These are phyloP conservation scores for Phytophthora pluvialis DNA, from an alignment of 352 stramenopile species.

Conservation along the genomic window DNA sequence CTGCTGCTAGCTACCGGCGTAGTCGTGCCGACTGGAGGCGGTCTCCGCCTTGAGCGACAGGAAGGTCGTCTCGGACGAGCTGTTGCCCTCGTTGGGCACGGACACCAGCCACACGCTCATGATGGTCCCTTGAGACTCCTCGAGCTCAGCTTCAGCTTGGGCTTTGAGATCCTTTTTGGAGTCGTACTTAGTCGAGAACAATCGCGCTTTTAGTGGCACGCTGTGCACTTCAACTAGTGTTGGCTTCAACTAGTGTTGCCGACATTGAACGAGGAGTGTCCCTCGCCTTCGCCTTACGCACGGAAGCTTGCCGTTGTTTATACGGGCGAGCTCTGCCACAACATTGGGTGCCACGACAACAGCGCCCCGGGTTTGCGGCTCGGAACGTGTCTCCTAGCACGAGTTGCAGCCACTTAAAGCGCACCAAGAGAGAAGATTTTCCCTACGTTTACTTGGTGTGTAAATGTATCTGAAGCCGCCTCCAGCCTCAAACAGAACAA, in stretches of 20 bases:
- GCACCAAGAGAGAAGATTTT: too few species aligned
- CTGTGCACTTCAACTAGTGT: neutral
- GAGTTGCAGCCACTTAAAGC: too few species aligned
- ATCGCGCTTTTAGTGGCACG: constrained; percentile 8
- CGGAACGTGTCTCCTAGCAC: too few species aligned
- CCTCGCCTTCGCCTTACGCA: too few species aligned
- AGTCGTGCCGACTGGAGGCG: constrained; percentile 81
- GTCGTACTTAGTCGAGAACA: constrained; percentile 14
- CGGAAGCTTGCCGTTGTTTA: too few species aligned
- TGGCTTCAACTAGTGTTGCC: neutral
- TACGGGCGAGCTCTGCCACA: too few species aligned
- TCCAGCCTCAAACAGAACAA: too few species aligned
- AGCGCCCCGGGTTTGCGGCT: too few species aligned
- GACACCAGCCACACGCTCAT: constrained; percentile 84
- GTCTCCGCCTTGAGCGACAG: constrained; percentile 87
- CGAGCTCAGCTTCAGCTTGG: constrained; percentile 22
- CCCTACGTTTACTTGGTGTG: too few species aligned
- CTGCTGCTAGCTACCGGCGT: constrained; percentile 50
- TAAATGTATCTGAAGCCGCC: too few species aligned
- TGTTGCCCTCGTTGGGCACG: constrained; percentile 85
- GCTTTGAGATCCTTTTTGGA: constrained; percentile 41
- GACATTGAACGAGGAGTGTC: neutral
- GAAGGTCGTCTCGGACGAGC: constrained; percentile 85
- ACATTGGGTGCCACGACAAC: too few species aligned
- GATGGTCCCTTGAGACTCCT: constrained; percentile 18